These are phyloP conservation scores for Baudoinia panamericana DNA, from an alignment of 495 filamentous ascomycete species.

Conservation along the genomic window DNA sequence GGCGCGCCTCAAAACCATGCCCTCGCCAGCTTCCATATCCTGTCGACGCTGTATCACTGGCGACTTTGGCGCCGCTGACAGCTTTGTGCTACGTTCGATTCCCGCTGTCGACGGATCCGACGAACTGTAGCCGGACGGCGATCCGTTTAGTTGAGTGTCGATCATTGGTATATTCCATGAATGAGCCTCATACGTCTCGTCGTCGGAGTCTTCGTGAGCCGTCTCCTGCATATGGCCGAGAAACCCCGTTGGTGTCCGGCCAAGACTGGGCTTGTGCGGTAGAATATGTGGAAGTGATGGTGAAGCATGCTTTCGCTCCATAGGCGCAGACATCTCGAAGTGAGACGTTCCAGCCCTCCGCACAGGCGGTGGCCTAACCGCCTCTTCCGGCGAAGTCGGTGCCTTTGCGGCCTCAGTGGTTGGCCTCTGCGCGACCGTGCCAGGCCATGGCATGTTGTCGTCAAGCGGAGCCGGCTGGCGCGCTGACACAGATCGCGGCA, in stretches of 20 bases:
- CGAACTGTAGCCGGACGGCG: too few species aligned
- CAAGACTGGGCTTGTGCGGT: constrained; percentile 7
- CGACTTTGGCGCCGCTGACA: background rate
- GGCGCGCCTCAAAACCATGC: constrained; percentile 8
- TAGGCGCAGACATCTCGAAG: constrained; percentile 7
- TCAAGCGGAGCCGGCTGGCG: background rate
- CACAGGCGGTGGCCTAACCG: constrained; percentile 9
- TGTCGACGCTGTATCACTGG: background rate
- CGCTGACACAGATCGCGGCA: constrained; percentile 3
- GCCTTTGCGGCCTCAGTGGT: background rate
- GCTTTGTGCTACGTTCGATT: too few species aligned
- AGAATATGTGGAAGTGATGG: background rate
- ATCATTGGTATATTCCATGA: too few species aligned
- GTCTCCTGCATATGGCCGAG: background rate
- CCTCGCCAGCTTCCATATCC: constrained; percentile 10
- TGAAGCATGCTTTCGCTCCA: constrained; percentile 7
- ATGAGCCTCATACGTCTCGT: background rate
- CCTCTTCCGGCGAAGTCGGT: background rate
- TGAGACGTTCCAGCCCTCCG: constrained; percentile 14
- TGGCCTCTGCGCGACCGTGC: background rate
- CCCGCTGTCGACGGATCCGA: too few species aligned
- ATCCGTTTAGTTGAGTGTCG: too few species aligned
- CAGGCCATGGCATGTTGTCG: background rate
- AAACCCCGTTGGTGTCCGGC: constrained; percentile 7
- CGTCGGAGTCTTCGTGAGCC: background rate